phyloP scores from a whole-genome alignment of 352 stramenopile genomes.

The Phytophthora idaei region DNA sequence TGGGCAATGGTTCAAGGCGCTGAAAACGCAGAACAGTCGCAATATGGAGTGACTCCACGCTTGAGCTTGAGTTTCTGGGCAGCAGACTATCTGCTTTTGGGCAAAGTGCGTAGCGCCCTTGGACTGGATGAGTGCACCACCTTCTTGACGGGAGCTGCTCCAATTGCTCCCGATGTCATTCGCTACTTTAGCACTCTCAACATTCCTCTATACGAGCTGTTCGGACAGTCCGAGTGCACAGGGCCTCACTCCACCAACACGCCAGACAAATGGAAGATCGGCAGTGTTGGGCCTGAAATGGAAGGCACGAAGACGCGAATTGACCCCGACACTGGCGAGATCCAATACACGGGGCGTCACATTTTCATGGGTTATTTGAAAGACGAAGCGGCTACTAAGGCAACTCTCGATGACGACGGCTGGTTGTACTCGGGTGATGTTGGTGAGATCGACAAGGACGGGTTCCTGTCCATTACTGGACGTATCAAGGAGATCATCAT shows the following conservation, averaged over 20 bases:
- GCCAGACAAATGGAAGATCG: slow-evolving; percentile 86
- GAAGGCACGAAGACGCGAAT: slow-evolving; percentile 56
- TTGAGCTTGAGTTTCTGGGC: slow-evolving; percentile 75
- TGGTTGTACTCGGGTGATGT: slow-evolving; percentile 94
- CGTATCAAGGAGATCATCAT: slow-evolving; percentile 96
- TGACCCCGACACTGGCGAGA: slow-evolving; percentile 50
- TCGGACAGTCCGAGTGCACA: slow-evolving; percentile 92
- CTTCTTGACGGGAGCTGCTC: slow-evolving; percentile 87
- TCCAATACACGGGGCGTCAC: slow-evolving; percentile 70
- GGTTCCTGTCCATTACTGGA: slow-evolving; percentile 93
- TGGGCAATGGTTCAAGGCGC: slow-evolving; percentile 59
- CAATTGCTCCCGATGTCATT: slow-evolving; percentile 56
- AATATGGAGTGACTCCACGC: slow-evolving; percentile 66
- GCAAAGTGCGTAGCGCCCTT: slow-evolving; percentile 79
- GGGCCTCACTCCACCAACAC: slow-evolving; percentile 81
- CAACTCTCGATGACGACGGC: slow-evolving; percentile 75
- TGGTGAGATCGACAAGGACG: slow-evolving; percentile 76
- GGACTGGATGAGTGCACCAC: slow-evolving; percentile 81
- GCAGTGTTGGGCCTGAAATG: slow-evolving; percentile 73
- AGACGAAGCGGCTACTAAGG: slow-evolving; percentile 54
- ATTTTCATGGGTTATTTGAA: slow-evolving; percentile 83
- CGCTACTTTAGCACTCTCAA: slow-evolving; percentile 94
- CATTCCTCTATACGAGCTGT: slow-evolving; percentile 93
- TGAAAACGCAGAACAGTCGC: slow-evolving; percentile 58
- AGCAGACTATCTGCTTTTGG: slow-evolving; percentile 83